These are phyloP conservation scores for Yamadazyma olivae DNA, from an alignment of 805 yeast genomes.

Conservation along the genomic window DNA sequence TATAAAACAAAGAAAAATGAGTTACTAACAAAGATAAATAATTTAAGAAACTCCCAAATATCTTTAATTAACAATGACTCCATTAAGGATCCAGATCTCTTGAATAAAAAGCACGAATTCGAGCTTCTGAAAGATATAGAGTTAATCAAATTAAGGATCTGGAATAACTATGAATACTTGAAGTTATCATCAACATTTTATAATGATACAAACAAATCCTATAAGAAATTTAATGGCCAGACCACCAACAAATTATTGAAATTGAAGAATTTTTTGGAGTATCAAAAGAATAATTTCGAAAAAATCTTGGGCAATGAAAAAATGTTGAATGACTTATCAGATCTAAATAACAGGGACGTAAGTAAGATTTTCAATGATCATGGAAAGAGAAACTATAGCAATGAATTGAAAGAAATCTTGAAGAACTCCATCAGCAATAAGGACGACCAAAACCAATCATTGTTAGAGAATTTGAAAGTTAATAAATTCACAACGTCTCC, in stretches of 20 bases:
- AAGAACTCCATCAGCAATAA: conserved; percentile 6
- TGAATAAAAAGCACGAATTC: conserved; percentile 14
- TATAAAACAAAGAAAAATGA: conserved; percentile 21
- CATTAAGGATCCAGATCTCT: conserved; percentile 28
- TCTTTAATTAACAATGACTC: conserved; percentile 11
- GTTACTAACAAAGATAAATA: conserved; percentile 22
- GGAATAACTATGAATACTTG: conserved; percentile 29
- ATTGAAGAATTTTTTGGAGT: conserved; percentile 36
- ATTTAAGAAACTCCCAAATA: conserved; percentile 23
- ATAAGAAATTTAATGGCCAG: conserved; percentile 26
- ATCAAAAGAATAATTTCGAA: conserved; percentile 28
- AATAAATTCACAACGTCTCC: conserved; percentile 7
- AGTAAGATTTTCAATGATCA: conserved; percentile 16
- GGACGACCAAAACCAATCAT: neutral
- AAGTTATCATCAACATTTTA: conserved; percentile 30
- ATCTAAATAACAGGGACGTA: conserved; percentile 18
- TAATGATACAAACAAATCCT: conserved; percentile 34
- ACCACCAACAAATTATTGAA: conserved; percentile 35
- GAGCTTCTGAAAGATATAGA: conserved; percentile 29
- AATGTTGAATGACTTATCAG: conserved; percentile 15
- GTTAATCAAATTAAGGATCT: conserved; percentile 28
- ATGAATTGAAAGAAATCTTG: conserved; percentile 27
- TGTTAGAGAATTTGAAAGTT: conserved; percentile 7
- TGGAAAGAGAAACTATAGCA: conserved; percentile 24
- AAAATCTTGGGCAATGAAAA: conserved; percentile 14